Percentiles rank a stretch among this genome's conserved stretches.
These are phyloP conservation scores for Microstegium vimineum DNA, from an alignment of 176 grass and related monocot genomes.

Conservation along the genomic window DNA sequence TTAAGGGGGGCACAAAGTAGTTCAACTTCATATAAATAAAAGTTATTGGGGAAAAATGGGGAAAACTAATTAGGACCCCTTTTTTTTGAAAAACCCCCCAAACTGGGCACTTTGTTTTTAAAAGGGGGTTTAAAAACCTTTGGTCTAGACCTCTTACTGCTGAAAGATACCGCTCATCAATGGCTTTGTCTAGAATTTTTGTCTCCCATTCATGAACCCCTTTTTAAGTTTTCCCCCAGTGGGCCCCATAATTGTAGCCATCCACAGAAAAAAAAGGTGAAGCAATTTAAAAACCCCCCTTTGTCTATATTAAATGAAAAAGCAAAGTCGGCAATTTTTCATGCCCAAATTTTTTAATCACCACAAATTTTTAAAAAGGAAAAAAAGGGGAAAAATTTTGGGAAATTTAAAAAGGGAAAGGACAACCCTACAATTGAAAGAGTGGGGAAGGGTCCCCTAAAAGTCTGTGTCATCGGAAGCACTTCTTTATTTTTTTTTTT, in stretches of 20 bases:
- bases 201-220: conserved; percentile 78
- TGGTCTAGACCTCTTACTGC: conserved; percentile 62
- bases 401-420: conserved; percentile 29
- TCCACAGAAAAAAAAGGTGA: conserved; percentile 83
- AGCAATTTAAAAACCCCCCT: conserved; percentile 59
- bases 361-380: not conserved
- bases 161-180: conserved; percentile 74
- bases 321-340: conserved; percentile 7
- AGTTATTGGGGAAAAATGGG: not conserved
- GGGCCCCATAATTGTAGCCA: conserved; percentile 92
- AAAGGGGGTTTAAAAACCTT: not conserved
- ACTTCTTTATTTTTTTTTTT: conserved; percentile 88
- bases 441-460: conserved; percentile 64
- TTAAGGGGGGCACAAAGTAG: no score
- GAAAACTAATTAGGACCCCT: not conserved
- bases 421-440: conserved; percentile 61
- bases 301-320: conserved; percentile 46
- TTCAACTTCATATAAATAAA: not conserved
- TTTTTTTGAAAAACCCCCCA: not conserved
- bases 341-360: not conserved
- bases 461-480: conserved; percentile 58
- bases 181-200: conserved; percentile 73
- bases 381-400: not conserved
- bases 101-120: not conserved
- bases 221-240: conserved; percentile 88